Conservation (phyloP, 768 basidiomycete genomes). For the Solioccasus polychromus region DNA sequence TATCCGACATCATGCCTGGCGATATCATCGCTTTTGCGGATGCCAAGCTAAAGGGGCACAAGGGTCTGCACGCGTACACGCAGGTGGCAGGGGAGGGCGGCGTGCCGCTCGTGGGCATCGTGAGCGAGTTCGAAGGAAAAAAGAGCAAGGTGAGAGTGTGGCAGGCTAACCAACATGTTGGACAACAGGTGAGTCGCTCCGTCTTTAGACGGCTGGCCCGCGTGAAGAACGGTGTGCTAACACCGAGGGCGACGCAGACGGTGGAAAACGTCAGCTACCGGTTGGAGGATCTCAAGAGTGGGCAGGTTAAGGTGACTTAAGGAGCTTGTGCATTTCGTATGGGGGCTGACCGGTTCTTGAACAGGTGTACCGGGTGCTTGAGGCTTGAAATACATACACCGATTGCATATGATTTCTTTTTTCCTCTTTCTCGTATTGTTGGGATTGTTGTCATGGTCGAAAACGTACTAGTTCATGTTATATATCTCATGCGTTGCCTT, state of each 20-base stretch:
- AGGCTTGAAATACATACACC: constrained; percentile 28
- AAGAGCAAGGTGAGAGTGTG: constrained; percentile 83
- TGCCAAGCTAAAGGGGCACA: constrained; percentile 76
- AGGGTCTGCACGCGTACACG: constrained; percentile 73
- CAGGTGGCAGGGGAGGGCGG: constrained; percentile 53
- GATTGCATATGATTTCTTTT: background rate
- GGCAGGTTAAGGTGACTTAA: constrained; percentile 62
- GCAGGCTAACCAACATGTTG: constrained; percentile 85
- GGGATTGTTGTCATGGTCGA: background rate
- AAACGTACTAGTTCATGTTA: background rate
- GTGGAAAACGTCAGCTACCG: constrained; percentile 85
- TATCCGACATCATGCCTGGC: constrained; percentile 82
- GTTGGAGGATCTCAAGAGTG: constrained; percentile 86
- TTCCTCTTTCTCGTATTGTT: background rate
- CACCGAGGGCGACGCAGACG: constrained; percentile 41
- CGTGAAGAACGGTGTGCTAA: constrained; percentile 32
- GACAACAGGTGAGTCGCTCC: constrained; percentile 63
- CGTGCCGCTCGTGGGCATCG: constrained; percentile 64
- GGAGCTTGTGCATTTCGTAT: background rate
- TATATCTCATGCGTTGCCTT: background rate
- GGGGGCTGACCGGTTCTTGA: constrained; percentile 9
- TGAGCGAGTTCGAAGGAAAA: constrained; percentile 81
- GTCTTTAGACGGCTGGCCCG: constrained; percentile 27
- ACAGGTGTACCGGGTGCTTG: constrained; percentile 41
- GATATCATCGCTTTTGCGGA: constrained; percentile 77